A percentile compares a stretch with the other conserved stretches of the same genome.
Conservation (phyloP, 306 rosid genomes). For the Heteromeles arbutifolia region DNA sequence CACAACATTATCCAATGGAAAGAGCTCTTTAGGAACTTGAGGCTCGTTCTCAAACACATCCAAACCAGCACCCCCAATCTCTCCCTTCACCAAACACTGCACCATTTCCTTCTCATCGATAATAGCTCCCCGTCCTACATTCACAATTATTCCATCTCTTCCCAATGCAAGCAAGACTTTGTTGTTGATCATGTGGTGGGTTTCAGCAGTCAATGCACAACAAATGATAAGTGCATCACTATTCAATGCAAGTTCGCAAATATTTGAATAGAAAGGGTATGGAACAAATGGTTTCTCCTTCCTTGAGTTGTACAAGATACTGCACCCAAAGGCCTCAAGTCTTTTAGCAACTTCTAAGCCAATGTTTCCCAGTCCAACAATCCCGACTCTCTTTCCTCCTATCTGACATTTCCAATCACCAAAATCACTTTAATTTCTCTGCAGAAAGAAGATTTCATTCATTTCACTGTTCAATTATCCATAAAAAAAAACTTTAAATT, state of each 20-base stretch:
- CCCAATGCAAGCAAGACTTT: slow-evolving; percentile 37
- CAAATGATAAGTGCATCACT: slow-evolving; percentile 35
- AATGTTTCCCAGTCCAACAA: slow-evolving; percentile 49
- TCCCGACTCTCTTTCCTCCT: slow-evolving; percentile 39
- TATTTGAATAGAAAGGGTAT: slow-evolving; percentile 19
- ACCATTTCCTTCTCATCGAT: slow-evolving; percentile 47
- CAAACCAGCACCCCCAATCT: slow-evolving; percentile 49
- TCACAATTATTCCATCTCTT: slow-evolving; percentile 38
- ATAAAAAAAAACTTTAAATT: background rate
- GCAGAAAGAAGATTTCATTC: background rate
- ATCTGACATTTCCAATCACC: slow-evolving; percentile 21
- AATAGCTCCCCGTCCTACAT: slow-evolving; percentile 44
- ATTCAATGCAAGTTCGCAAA: slow-evolving; percentile 34
- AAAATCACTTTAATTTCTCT: background rate
- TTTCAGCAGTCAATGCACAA: slow-evolving; percentile 23
- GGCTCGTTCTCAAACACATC: slow-evolving; percentile 63
- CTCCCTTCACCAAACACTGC: slow-evolving; percentile 21
- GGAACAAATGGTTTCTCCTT: slow-evolving; percentile 23
- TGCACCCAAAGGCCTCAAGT: slow-evolving; percentile 42
- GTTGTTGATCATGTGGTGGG: slow-evolving; percentile 31
- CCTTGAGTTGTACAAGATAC: slow-evolving; percentile 37
- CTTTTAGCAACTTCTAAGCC: slow-evolving; percentile 46
- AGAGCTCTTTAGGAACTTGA: slow-evolving; percentile 30
- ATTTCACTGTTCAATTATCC: background rate
- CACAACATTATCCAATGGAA: slow-evolving; percentile 38